Percentiles rank a stretch among this genome's conserved stretches.
These are phyloP conservation scores for Lippia alba DNA, from an alignment of 305 asterid genomes.

Conservation along the genomic window DNA sequence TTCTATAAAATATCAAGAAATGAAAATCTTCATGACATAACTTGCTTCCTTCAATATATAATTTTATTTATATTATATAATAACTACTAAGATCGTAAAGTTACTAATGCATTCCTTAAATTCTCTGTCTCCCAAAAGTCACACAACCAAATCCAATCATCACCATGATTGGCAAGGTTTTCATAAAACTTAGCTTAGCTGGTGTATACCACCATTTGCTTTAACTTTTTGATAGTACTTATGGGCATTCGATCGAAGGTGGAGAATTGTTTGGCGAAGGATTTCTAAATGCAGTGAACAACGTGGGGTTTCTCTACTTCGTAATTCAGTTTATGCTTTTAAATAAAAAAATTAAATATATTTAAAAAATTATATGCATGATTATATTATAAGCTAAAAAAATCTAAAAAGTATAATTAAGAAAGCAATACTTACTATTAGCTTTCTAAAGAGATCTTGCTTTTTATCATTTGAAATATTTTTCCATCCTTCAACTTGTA, in stretches of 20 bases:
- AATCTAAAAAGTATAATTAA: not conserved
- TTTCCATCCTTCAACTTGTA: not conserved
- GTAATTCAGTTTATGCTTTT: not conserved
- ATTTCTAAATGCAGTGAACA: not conserved
- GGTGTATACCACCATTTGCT: not conserved
- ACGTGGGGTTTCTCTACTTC: not conserved
- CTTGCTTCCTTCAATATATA: not conserved
- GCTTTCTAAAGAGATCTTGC: not conserved
- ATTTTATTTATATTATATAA: not conserved
- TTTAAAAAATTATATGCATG: no score
- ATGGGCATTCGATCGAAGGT: conserved; percentile 5
- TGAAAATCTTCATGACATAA: not conserved
- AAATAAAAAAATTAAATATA: not conserved
- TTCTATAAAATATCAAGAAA: not conserved
- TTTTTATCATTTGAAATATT: not conserved
- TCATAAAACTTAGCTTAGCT: not conserved
- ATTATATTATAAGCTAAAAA: not conserved
- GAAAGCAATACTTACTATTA: not conserved
- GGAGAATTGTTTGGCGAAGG: conserved; percentile 6
- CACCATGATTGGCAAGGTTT: not conserved
- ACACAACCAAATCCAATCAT: not conserved
- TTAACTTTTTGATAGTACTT: not conserved
- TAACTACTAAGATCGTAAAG: not conserved
- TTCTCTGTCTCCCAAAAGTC: not conserved
- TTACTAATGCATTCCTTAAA: not conserved